phyloP scores from a whole-genome alignment of 495 filamentous ascomycete species.

The Beverwykella pulmonaria region DNA sequence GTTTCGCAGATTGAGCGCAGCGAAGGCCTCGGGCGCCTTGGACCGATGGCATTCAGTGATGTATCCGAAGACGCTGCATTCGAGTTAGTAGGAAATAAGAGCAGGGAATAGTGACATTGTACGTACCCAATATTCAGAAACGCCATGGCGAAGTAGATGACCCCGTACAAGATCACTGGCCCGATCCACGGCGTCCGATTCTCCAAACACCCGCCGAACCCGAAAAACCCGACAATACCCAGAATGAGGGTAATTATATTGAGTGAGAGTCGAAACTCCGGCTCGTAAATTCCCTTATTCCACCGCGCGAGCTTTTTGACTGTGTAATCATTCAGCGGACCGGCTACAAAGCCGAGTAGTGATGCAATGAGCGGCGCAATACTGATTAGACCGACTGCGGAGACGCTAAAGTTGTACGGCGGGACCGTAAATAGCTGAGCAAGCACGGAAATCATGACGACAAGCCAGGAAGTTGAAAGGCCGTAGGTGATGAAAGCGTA shows the following conservation, averaged over 20 bases:
- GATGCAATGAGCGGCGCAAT: slow-evolving; percentile 50
- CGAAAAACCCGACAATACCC: slow-evolving; percentile 52
- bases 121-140: slow-evolving; percentile 35
- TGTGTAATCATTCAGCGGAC: slow-evolving; percentile 50
- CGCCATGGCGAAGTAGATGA: slow-evolving; percentile 51
- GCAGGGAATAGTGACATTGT: not conserved
- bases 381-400: slow-evolving; percentile 50
- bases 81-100: not conserved
- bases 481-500: slow-evolving; percentile 53
- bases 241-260: slow-evolving; percentile 49
- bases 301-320: slow-evolving; percentile 37
- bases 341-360: slow-evolving; percentile 46
- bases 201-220: slow-evolving; percentile 48
- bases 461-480: slow-evolving; percentile 50
- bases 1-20: slow-evolving; percentile 30
- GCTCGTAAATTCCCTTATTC: slow-evolving; percentile 46
- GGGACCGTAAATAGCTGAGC: slow-evolving; percentile 54
- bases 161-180: slow-evolving; percentile 50
- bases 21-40: slow-evolving; percentile 32
- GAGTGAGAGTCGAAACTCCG: slow-evolving; percentile 53
- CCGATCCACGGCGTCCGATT: slow-evolving; percentile 40
- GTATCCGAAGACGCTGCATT: slow-evolving; percentile 26
- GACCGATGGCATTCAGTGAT: slow-evolving; percentile 33
- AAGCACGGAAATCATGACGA: slow-evolving; percentile 50
- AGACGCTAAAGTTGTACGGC: slow-evolving; percentile 53